These are phyloP conservation scores for Aspergillus ellipticus DNA, from an alignment of 495 filamentous ascomycete genomes.

Conservation along the genomic window DNA sequence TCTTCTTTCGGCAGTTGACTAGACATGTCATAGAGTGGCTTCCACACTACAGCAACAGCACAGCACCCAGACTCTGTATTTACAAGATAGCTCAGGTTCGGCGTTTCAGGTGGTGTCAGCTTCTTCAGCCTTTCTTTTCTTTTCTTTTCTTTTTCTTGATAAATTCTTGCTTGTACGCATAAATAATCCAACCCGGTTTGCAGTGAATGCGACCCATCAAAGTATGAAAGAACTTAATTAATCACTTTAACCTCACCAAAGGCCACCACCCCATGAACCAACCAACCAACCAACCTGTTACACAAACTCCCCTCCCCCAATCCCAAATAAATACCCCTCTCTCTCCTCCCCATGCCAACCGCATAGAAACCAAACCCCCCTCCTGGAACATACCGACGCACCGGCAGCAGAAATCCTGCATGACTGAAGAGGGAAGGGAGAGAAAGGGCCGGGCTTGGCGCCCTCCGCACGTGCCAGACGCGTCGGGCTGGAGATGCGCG, in stretches of 20 bases:
- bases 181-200: not conserved
- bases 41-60: too few relatives aligned
- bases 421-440: not conserved
- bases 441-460: conserved; percentile 5
- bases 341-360: too few relatives aligned
- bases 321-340: too few relatives aligned
- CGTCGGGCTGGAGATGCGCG: conserved; percentile 14
- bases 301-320: too few relatives aligned
- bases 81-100: not conserved
- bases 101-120: not conserved
- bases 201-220: not conserved
- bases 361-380: not conserved
- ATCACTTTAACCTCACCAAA: too few relatives aligned
- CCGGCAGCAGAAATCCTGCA: not conserved
- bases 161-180: not conserved
- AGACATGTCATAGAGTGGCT: not conserved
- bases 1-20: too few relatives aligned
- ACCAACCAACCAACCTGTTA: too few relatives aligned
- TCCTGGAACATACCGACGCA: not conserved
- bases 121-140: not conserved
- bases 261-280: too few relatives aligned
- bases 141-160: not conserved
- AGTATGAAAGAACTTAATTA: too few relatives aligned
- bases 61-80: not conserved
- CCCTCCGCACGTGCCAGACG: conserved; percentile 14